A percentile compares a stretch with the other conserved stretches of the same genome.
Conservation (phyloP, 2,329 filamentous ascomycete genomes). For the Bertia moriformis region DNA sequence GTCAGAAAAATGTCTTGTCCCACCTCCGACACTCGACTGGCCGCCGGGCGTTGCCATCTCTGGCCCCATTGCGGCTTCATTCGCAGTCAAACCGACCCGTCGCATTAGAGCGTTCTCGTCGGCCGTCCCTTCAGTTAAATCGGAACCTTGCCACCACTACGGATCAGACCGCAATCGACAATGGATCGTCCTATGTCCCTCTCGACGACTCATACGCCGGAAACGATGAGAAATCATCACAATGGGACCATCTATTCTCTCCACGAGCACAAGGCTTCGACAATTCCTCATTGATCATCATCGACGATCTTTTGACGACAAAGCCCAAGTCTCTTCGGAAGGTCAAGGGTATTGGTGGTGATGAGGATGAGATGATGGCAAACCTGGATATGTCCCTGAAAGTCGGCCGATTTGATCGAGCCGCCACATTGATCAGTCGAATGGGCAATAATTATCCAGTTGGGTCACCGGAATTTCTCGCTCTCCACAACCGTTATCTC, state of each 20-base stretch:
- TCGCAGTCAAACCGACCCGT: not conserved
- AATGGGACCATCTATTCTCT: not conserved
- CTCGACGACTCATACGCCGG: not conserved
- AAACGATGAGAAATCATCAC: not conserved
- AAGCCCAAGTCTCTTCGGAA: constrained; percentile 19
- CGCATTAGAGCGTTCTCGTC: not conserved
- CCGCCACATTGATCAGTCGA: constrained; percentile 57
- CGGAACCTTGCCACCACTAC: not conserved
- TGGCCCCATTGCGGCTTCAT: not conserved
- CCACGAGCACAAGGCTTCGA: constrained; percentile 19
- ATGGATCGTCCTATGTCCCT: not conserved
- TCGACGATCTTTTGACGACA: constrained; percentile 19
- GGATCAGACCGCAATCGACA: not conserved
- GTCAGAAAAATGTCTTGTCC: not conserved
- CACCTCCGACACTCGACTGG: not conserved
- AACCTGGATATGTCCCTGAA: constrained; percentile 74
- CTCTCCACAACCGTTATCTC: constrained; percentile 66
- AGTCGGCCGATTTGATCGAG: constrained; percentile 67
- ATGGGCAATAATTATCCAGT: constrained; percentile 31
- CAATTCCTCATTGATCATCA: constrained; percentile 22
- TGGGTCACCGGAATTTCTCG: constrained; percentile 36
- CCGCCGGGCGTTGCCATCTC: not conserved
- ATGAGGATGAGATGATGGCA: constrained; percentile 59
- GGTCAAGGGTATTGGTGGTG: constrained; percentile 36
- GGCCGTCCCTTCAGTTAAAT: not conserved